Evolutionary conservation across 129 eudicot genomes (phyloP), one percentile per base, ranked within the genome.

Genomic region (Calendula officinalis): DNA sequence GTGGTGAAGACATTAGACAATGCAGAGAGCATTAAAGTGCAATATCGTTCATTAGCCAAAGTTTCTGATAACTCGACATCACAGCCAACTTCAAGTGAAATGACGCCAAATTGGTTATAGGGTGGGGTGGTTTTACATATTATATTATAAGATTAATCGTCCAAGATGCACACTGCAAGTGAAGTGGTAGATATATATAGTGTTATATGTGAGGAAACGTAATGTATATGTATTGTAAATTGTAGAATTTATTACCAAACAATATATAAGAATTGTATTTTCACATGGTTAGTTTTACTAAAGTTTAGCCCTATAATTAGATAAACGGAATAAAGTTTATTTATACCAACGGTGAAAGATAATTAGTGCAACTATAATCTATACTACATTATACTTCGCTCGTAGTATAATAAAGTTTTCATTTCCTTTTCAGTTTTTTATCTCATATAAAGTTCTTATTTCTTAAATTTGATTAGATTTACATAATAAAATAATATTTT

Each of bases 1-100:
- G 98, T 91, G 38, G 98, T 91, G 55, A 91, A 91, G 87, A 91
- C 98, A 2, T 57, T 91, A 80, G 96, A 91, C 73, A 91, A 85
- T 65, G 95, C 98, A 39, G 98, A 91, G 79, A 84, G 95, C 49
- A 90, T 91, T 69, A 91, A 91, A 70, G 55, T 91, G 81, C 97
- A 91, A 51, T 91, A 91, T 66, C 98, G 98, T 5, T 91, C 98
- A 4, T 81, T 91, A 8, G 94, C 86, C 30, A 91, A 84, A 77
- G 86, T 91, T 74, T 27, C 84, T 38, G 90, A 82, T 50, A 46
- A 17, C 53, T 59, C 69, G 3, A 56, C 71, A 14, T 56, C 89
- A 17, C 83, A 78, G 36, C 79, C 78, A 13, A 27, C 56, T 2
- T 60, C 82, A 57, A 66, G 68, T 67, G 84, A 75, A 76, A 59